These are phyloP conservation scores for Yamadazyma triangularis DNA, from an alignment of 1,139 yeast genomes.

Conservation along the genomic window DNA sequence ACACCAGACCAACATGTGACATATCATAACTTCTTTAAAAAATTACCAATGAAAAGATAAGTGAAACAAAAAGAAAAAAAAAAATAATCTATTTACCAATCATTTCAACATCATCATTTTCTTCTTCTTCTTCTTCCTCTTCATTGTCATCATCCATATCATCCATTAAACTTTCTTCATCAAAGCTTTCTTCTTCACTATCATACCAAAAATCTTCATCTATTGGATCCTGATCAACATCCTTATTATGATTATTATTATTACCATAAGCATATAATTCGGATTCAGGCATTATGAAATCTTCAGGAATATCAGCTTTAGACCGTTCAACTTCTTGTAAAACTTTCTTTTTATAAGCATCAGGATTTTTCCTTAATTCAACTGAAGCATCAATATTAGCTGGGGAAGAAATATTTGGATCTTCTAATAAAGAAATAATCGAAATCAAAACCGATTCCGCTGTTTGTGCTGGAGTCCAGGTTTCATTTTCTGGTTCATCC, in stretches of 20 bases:
- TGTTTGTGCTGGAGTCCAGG: constrained; percentile 96
- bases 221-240: constrained; percentile 58
- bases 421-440: constrained; percentile 84
- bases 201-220: constrained; percentile 90
- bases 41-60: too few species aligned
- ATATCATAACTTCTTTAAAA: neutral
- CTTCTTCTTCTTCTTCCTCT: constrained; percentile 56
- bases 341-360: constrained; percentile 74
- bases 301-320: constrained; percentile 79
- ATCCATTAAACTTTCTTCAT: constrained; percentile 53
- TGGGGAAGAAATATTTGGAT: constrained; percentile 89
- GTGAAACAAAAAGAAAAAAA: too few species aligned
- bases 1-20: constrained; percentile 3
- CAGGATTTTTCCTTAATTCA: constrained; percentile 81
- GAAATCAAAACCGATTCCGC: constrained; percentile 89
- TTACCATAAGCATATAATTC: constrained; percentile 58
- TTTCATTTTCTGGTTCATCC: constrained; percentile 88
- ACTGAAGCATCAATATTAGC: constrained; percentile 97
- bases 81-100: constrained; percentile 17
- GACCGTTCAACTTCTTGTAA: constrained; percentile 80
- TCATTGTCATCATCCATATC: constrained; percentile 52
- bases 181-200: constrained; percentile 52
- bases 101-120: constrained; percentile 38
- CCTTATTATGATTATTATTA: constrained; percentile 32
- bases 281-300: constrained; percentile 72